phyloP scores from a whole-genome alignment of 1,139 yeast genomes.

The Candida mesenterica region DNA sequence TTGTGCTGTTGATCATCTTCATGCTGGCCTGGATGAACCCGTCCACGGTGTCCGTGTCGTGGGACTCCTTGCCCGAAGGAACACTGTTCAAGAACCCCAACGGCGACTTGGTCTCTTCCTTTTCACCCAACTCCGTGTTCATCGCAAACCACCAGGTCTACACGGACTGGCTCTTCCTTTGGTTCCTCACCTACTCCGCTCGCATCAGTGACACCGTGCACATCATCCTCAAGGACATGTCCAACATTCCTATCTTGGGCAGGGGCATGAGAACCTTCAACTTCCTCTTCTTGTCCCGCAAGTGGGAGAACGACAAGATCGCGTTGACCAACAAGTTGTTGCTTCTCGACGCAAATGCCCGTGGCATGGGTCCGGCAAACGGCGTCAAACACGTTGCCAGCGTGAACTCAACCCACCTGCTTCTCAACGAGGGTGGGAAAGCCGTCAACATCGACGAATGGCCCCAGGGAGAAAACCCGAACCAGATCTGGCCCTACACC shows the following conservation, averaged over 20 bases:
- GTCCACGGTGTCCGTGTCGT: conserved; percentile 40
- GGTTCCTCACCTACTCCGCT: conserved; percentile 83
- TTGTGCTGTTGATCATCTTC: conserved; percentile 46
- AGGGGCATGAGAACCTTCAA: conserved; percentile 80
- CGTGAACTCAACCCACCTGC: conserved; percentile 12
- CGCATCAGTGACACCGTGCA: conserved; percentile 60
- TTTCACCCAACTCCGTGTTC: conserved; percentile 56
- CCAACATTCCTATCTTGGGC: conserved; percentile 75
- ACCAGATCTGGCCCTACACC: conserved; percentile 45
- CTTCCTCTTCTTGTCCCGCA: conserved; percentile 78
- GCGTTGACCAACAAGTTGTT: conserved; percentile 56
- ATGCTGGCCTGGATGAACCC: conserved; percentile 44
- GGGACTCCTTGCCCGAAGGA: conserved; percentile 25
- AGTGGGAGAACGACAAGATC: conserved; percentile 76
- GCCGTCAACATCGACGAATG: conserved; percentile 23
- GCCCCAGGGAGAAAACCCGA: conserved; percentile 36
- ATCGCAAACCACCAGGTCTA: conserved; percentile 91
- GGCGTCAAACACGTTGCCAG: conserved; percentile 40
- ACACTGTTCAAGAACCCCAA: conserved; percentile 17
- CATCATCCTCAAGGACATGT: conserved; percentile 76
- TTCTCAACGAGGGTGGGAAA: conserved; percentile 11
- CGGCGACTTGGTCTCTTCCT: conserved; percentile 15
- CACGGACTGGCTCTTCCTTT: conserved; percentile 89
- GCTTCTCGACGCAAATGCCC: conserved; percentile 53
- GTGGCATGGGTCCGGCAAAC: conserved; percentile 52